These are phyloP conservation scores for Macrophomina phaseolina DNA, from an alignment of 2,329 filamentous ascomycete species.

Conservation along the genomic window DNA sequence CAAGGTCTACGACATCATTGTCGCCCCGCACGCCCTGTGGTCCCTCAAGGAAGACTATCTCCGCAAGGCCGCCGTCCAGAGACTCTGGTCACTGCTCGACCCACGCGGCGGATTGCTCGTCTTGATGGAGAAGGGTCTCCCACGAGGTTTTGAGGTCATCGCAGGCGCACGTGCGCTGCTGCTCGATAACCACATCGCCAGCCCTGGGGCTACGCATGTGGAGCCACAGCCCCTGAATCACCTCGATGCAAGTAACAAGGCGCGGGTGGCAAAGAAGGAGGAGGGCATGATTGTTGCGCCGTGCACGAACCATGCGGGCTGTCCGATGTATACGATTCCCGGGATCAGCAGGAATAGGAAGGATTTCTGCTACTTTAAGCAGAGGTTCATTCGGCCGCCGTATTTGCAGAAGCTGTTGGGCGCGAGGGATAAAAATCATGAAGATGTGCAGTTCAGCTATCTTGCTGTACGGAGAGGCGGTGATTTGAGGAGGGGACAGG, in stretches of 20 bases:
- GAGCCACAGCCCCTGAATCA: slow-evolving; percentile 37
- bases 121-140: slow-evolving; percentile 87
- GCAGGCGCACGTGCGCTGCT: slow-evolving; percentile 82
- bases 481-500: slow-evolving; percentile 54
- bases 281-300: slow-evolving; percentile 66
- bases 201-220: slow-evolving; percentile 58
- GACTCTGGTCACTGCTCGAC: slow-evolving; percentile 86
- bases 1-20: slow-evolving; percentile 87
- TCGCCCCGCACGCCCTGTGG: slow-evolving; percentile 85
- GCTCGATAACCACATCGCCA: slow-evolving; percentile 74
- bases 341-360: slow-evolving; percentile 77
- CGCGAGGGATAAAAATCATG: slow-evolving; percentile 75
- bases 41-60: slow-evolving; percentile 75
- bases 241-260: slow-evolving; percentile 44
- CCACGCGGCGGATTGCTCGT: slow-evolving; percentile 86
- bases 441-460: slow-evolving; percentile 91
- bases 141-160: slow-evolving; percentile 89
- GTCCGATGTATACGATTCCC: slow-evolving; percentile 82
- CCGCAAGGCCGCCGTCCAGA: slow-evolving; percentile 80
- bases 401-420: slow-evolving; percentile 81
- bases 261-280: slow-evolving; percentile 52
- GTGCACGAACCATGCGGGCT: slow-evolving; percentile 87
- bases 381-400: slow-evolving; percentile 82
- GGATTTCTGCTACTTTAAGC: slow-evolving; percentile 89
- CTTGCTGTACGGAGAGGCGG: slow-evolving; percentile 81